Base-by-base conservation (phyloP, 75 land plant genomes). In the Pseudotsuga menziesii region DNA sequence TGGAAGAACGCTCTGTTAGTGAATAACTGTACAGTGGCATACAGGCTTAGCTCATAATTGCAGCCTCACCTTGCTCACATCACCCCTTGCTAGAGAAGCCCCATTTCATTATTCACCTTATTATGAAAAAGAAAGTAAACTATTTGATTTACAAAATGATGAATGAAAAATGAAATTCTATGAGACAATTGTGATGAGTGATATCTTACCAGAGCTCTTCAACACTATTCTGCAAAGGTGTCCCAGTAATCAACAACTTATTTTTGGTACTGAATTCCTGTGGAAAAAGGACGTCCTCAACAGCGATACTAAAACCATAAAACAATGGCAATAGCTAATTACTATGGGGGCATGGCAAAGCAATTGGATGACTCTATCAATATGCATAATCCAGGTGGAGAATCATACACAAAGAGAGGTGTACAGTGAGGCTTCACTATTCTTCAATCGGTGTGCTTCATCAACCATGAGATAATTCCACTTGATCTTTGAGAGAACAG, bases 381-480 rank as follows among this genome's bases (percentile, higher is more conserved):
- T 7, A 66, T 44, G 70, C 16, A 13, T 20, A 29, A 56, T 15
- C n/a, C 4, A 78, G 15, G 48, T 15, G 13, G 17, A 26, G 36
- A 16, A n/a, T 25, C 83, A 39, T 90, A 95, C 98, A 75, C 70
- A 88, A 5, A 97, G 88, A 58, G 91, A 80, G 4, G 88, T 95
- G 62, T 97, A 97, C 75, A 97, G 78, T 56, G 98, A 90, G 62
- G 99, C 99, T 78, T 95, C 99, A 85, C 96, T 85, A 76, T 97
- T 97, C 81, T 97, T 97, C 56, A 97, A 83, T 64, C 99, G 81
- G 73, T 97, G 99, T n/a, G 99, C 99, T 75, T 97, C 99, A 95
- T 97, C 99, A 84, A 97, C 98, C 99, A 93, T 97, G 54, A 97
- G 83, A 78, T 94, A 97, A 71, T 78, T 88, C 99, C 99, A 97